Evolutionary conservation across 2,329 filamentous ascomycete genomes (phyloP), one percentile per base, ranked within the genome.

Genomic region (Cyphellophora attinorum): DNA sequence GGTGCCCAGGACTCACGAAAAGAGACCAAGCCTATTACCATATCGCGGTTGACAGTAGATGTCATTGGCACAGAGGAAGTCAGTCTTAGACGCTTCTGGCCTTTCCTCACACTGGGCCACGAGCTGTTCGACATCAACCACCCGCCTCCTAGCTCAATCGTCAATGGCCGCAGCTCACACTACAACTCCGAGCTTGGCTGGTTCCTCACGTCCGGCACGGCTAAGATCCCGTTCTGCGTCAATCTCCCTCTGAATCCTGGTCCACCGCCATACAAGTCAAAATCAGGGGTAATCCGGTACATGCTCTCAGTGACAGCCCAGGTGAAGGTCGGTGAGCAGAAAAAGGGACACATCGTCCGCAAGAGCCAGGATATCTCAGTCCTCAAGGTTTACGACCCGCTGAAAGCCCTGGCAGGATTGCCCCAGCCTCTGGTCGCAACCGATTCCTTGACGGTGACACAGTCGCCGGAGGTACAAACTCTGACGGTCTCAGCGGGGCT

Each of bases 351-450:
- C 8, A 58, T 66, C 38, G 65, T 73, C 4, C 58, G 70, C 32
- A 59, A 61, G 6, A 68, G 66, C 5, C 64, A 65, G 40, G 62
- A 68, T 31, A 56, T 72, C 5, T 55, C 59, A 3, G 62, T 73
- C 8, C 51, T 74, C 16, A 66, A 68, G 5, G 68, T 70, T 10
- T 70, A 71, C 44, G 69, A 74, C 51, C 70, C 70, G 12, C 68
- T 72, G 45, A 71, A 68, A 49, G 68, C 69, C 5, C 56, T 74
- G 18, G 61, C 67, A 41, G 71, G 68, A 19, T 54, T 72, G 6
- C 61, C 67, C 5, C 69, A 37, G 31, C 47, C 48, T 11, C 41
- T 48, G 1, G 18, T 49, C 16, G 47, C 47, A 6, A 38, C 45
- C 11, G 48, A 67, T 39, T 68, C 68, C 5, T 50, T 72, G 19